A percentile compares a stretch with the other conserved stretches of the same genome.
Conservation (phyloP, 768 basidiomycete species). For the Suillus brevipes region DNA sequence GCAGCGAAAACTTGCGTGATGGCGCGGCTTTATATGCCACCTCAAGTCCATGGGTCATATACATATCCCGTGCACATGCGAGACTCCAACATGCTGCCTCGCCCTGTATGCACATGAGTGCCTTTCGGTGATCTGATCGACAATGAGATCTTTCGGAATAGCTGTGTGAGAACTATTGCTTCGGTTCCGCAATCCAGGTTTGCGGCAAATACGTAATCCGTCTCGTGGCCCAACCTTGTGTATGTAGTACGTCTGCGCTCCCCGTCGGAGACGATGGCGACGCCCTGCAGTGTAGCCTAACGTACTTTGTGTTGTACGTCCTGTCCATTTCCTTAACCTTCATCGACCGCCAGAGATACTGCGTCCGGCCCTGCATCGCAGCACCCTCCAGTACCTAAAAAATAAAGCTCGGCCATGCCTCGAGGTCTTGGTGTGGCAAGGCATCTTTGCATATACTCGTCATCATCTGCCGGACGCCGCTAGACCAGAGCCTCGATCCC, state of each 20-base stretch:
- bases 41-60: neutral
- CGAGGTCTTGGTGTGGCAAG: slow-evolving; percentile 34
- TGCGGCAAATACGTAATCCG: slow-evolving; percentile 11
- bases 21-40: slow-evolving; percentile 3
- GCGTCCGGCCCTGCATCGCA: slow-evolving; percentile 34
- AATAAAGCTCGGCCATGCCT: slow-evolving; percentile 26
- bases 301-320: slow-evolving; percentile 13
- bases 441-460: slow-evolving; percentile 31
- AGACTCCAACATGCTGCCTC: slow-evolving; percentile 1
- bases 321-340: slow-evolving; percentile 14
- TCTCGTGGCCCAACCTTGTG: slow-evolving; percentile 12
- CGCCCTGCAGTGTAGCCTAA: slow-evolving; percentile 5
- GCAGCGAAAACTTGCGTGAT: slow-evolving; percentile 19
- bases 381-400: slow-evolving; percentile 31
- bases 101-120: slow-evolving; percentile 6
- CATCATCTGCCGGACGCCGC: slow-evolving; percentile 31
- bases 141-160: slow-evolving; percentile 12
- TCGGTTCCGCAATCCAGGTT: slow-evolving; percentile 29
- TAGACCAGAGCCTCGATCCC: slow-evolving; percentile 23
- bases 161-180: neutral
- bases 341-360: slow-evolving; percentile 17
- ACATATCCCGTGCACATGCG: neutral
- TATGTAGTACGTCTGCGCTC: neutral
- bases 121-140: slow-evolving; percentile 10
- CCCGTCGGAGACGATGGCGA: slow-evolving; percentile 2